Conservation (phyloP, 768 basidiomycete genomes). For the Pleurotus giganteus region DNA sequence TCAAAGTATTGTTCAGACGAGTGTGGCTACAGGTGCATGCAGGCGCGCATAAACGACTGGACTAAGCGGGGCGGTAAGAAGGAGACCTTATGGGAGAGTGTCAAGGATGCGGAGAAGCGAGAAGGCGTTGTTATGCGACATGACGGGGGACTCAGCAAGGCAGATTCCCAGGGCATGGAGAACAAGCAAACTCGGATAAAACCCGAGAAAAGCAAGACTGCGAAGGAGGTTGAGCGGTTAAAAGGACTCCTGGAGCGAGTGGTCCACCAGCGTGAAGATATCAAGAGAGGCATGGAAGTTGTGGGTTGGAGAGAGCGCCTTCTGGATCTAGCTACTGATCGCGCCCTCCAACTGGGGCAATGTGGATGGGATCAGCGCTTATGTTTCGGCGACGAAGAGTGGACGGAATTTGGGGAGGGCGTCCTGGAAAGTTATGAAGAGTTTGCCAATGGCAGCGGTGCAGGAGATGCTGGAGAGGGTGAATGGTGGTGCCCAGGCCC, state of each 20-base stretch:
- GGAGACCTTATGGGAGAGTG: slow-evolving; percentile 69
- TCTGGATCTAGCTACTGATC: slow-evolving; percentile 62
- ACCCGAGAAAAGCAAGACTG: slow-evolving; percentile 43
- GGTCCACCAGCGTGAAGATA: slow-evolving; percentile 56
- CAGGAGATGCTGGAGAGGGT: slow-evolving; percentile 36
- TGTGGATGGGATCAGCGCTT: slow-evolving; percentile 92
- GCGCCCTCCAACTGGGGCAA: slow-evolving; percentile 60
- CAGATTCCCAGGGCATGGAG: slow-evolving; percentile 18
- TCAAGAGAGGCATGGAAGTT: slow-evolving; percentile 69
- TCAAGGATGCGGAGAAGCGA: slow-evolving; percentile 65
- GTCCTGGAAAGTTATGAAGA: slow-evolving; percentile 72
- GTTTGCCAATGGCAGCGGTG: slow-evolving; percentile 35
- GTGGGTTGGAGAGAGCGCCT: slow-evolving; percentile 70
- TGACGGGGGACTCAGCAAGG: slow-evolving; percentile 25
- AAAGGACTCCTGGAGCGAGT: slow-evolving; percentile 54
- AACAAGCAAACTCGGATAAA: slow-evolving; percentile 22
- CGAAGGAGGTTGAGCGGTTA: slow-evolving; percentile 57
- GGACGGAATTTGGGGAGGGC: slow-evolving; percentile 61
- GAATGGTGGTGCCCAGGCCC: slow-evolving; percentile 84
- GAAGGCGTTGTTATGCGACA: slow-evolving; percentile 63
- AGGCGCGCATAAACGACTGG: slow-evolving; percentile 59
- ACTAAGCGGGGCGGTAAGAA: slow-evolving; percentile 60
- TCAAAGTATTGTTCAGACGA: slow-evolving; percentile 93
- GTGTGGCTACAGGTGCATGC: slow-evolving; percentile 78
- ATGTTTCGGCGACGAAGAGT: slow-evolving; percentile 81